Evolutionary conservation across 176 grass and related monocot genomes (phyloP), one percentile per base, ranked within the genome.

Genomic region (Sorghum bicolor): DNA sequence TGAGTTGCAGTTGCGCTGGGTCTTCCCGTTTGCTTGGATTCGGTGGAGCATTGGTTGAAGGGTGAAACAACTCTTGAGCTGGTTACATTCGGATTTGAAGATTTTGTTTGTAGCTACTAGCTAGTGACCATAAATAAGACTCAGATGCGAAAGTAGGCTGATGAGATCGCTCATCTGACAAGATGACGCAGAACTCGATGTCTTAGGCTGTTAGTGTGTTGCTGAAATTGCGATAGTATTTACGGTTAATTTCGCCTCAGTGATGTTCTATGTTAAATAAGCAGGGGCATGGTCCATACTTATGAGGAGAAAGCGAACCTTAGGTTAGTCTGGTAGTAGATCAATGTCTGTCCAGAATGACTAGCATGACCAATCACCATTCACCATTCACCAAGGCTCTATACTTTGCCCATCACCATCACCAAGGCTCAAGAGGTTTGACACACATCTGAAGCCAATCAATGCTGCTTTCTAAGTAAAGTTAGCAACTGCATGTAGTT

Each of bases 11-110:
- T 45, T 44, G 41, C 8, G 10, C 28, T 80, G 66, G 68, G 65
- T 65, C 24, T 33, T 70, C 5, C 6, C 5, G 15, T 62, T 62
- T 71, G 63, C 48, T 63, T 68, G 38, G 50, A 70, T 75, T 89
- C 70, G 69, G 62, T 26, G 50, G 48, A 41, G 67, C 32, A 78
- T 83, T 55, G 86, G 43, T 72, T 38, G 38, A 60, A 67, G 32
- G 11, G 20, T 48, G 43, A 32, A 75, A 20, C 29, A 75, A 20
- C 29, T 28, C 20, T 36, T 47, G 61, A 43, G 5, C 29, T 38
- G n/a, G 45, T 37, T 79, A 8, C 58, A 39, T 36, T 52, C 8
- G 15, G n/a, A 37, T 75, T 80, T 37, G 2, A 12, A 15, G 64
- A 12, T 55, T 4, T 58, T 77, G 14, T 30, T 29, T 5, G 22